These are phyloP conservation scores for Ceratobasidium sp. DNA, from an alignment of 1,284 basidiomycete species.

Conservation along the genomic window DNA sequence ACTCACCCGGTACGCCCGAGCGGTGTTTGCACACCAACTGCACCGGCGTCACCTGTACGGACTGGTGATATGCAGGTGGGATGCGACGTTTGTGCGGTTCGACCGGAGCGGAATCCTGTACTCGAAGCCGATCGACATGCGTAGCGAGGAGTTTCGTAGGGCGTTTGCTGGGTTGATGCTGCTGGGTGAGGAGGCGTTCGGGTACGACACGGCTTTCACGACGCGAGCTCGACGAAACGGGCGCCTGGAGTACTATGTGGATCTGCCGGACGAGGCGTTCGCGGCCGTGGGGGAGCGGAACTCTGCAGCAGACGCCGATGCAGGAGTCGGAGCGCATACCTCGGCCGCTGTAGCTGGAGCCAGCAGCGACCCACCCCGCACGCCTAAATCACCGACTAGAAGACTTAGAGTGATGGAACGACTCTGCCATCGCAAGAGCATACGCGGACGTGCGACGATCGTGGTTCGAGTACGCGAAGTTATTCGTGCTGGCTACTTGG, in stretches of 20 bases:
- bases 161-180: too few relatives aligned
- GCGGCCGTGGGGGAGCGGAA: neutral
- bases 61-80: constrained; percentile 1
- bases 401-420: constrained; percentile 24
- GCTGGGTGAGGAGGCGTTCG: neutral
- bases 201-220: constrained; percentile 18
- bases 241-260: constrained; percentile 20
- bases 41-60: constrained; percentile 36
- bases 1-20: constrained; percentile 33
- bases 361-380: neutral
- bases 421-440: too few relatives aligned
- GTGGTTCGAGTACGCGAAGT: too few relatives aligned
- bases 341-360: too few relatives aligned
- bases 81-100: constrained; percentile 27
- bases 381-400: neutral
- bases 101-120: constrained; percentile 25
- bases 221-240: neutral
- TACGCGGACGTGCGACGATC: too few relatives aligned
- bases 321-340: neutral
- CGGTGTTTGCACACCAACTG: constrained; percentile 20
- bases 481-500: too few relatives aligned
- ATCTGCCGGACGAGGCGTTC: constrained; percentile 13
- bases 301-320: neutral
- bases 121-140: constrained; percentile 14
- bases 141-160: neutral